Evolutionary conservation across 2,329 filamentous ascomycete species (phyloP), one percentile per base, ranked within the genome.

Genomic region (Epichloe sp.): DNA sequence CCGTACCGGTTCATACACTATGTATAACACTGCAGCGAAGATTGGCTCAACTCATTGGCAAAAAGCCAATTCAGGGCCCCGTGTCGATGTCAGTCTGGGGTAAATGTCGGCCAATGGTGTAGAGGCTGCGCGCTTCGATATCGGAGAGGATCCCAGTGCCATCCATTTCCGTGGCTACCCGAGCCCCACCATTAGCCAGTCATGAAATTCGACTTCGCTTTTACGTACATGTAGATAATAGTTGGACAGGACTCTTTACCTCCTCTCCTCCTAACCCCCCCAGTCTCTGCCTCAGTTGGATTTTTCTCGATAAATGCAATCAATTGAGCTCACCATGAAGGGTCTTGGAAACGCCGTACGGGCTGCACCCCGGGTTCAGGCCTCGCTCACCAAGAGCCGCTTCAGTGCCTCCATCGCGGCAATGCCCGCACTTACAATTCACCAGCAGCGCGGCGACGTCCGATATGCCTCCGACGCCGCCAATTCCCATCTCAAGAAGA

Each of bases 401-500:
- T 10, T 35, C 26, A 44, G 21, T n/a, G 40, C 52, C 51, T 45
- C 47, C 56, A 52, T 40, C 57, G 48, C 52, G 47, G 43, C 53
- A 19, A 14, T 42, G 42, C 40, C 51, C 15, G 23, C 49, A 41
- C 36, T 41, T 35, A 51, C 38, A 48, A 49, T 54, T 41, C n/a
- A 15, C 35, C 49, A 51, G 49, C 52, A 49, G 44, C 52, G 45
- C 44, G 50, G 54, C 49, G 57, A 61, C 54, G 53, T 58, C 49
- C 62, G 63, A 46, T 61, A 56, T 53, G 62, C 62, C 46, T 65
- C 65, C 45, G 19, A 40, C 34, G 11, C 46, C 8, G 46, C 50
- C 21, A 19, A n/a, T 6, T 2, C 47, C 5, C 17, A 49, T 14
- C 48, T 49, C 41, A 48, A 51, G 60, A 83, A 77, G 69, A 94